phyloP scores from a whole-genome alignment of 2,329 filamentous ascomycete species.

The Blastomyces gilchristii region DNA sequence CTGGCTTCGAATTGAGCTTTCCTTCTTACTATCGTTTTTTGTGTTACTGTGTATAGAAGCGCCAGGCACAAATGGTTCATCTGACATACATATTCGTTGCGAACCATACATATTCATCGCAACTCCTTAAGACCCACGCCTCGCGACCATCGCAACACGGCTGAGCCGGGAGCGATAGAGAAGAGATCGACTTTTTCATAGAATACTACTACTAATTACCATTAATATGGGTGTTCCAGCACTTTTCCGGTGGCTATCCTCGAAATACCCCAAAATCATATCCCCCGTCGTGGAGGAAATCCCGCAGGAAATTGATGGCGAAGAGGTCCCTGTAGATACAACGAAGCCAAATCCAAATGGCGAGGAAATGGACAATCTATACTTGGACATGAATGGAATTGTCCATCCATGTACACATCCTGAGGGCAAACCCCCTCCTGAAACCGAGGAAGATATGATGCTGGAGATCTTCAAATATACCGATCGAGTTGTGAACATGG shows the following conservation, averaged over 20 bases:
- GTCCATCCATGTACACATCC: constrained; percentile 98
- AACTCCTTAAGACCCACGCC: neutral
- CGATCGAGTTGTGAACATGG: constrained; percentile 98
- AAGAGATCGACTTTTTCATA: neutral
- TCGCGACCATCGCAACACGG: neutral
- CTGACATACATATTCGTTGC: neutral
- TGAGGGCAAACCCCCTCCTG: constrained; percentile 80
- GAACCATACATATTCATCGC: neutral
- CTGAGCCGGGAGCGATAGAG: neutral
- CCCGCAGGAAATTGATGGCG: constrained; percentile 71
- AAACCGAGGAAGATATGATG: constrained; percentile 99
- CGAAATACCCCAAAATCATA: constrained; percentile 96
- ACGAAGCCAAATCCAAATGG: constrained; percentile 86
- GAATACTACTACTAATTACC: neutral
- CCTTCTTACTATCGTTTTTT: neutral
- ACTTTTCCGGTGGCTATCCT: constrained; percentile 91
- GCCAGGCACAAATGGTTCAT: neutral
- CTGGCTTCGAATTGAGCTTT: neutral
- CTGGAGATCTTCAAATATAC: constrained; percentile 95
- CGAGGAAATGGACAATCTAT: constrained; percentile 95
- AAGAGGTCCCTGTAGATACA: constrained; percentile 72
- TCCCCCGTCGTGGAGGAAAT: constrained; percentile 80
- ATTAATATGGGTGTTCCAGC: constrained; percentile 81
- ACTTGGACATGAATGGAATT: constrained; percentile 99
- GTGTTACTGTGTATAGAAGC: neutral